Evolutionary conservation across 805 yeast genomes (phyloP).

Genomic region (Lachancea thermotolerans): DNA sequence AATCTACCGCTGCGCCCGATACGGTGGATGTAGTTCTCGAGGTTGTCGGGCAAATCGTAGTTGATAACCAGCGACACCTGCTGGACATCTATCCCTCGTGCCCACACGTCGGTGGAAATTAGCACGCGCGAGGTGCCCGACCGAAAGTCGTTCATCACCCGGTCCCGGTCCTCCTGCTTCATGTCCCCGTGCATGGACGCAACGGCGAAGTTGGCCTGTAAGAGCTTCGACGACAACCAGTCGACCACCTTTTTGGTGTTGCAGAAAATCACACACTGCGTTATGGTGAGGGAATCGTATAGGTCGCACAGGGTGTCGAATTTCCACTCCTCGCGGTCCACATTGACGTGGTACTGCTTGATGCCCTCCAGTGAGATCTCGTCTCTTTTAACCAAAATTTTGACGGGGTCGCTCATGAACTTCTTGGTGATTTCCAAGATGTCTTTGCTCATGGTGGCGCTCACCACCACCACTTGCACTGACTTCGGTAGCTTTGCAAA

Average conservation of each 20-base stretch:
- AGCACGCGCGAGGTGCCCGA: constrained; percentile 89
- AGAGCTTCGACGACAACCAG: constrained; percentile 69
- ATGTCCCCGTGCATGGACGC: constrained; percentile 95
- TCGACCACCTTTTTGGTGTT: constrained; percentile 94
- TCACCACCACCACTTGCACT: constrained; percentile 89
- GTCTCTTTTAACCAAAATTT: constrained; percentile 90
- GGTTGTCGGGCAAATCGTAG: constrained; percentile 84
- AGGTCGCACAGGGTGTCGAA: constrained; percentile 91
- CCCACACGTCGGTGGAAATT: constrained; percentile 92
- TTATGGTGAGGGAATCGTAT: constrained; percentile 90
- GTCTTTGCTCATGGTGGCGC: constrained; percentile 92
- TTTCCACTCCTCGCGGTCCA: constrained; percentile 90
- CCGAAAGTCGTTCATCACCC: constrained; percentile 93
- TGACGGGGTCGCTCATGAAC: constrained; percentile 92
- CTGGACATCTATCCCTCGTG: constrained; percentile 97
- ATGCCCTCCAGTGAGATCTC: constrained; percentile 94
- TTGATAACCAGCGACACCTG: constrained; percentile 93
- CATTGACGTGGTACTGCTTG: constrained; percentile 84
- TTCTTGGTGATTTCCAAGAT: constrained; percentile 85
- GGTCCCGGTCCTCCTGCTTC: constrained; percentile 89
- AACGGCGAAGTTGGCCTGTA: constrained; percentile 79
- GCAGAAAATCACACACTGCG: constrained; percentile 97
- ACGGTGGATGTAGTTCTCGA: constrained; percentile 93
- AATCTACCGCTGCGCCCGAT: constrained; percentile 98
- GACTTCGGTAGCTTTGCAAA: constrained; percentile 81